Conservation (phyloP, 768 basidiomycete species). For the Suillus occidentalis region DNA sequence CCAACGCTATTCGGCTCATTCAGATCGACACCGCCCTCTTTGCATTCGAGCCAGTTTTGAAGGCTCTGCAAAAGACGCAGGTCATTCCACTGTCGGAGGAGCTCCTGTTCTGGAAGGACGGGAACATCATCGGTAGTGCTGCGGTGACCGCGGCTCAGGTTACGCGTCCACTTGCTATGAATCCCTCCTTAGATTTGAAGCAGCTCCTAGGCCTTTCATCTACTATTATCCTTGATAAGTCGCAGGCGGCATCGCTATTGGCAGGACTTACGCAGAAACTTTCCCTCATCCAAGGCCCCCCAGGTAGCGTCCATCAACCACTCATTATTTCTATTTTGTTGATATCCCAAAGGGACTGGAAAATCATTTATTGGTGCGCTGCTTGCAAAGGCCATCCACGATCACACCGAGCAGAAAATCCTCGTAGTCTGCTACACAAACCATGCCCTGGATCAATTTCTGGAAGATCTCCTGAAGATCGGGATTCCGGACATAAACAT, state of each 20-base stretch:
- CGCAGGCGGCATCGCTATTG: conserved; percentile 47
- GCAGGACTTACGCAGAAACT: conserved; percentile 55
- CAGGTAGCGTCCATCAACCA: conserved; percentile 45
- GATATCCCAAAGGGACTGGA: conserved; percentile 53
- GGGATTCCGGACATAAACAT: conserved; percentile 52
- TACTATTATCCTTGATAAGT: conserved; percentile 48
- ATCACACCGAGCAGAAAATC: conserved; percentile 47
- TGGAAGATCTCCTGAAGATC: conserved; percentile 59
- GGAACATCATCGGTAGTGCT: conserved; percentile 15
- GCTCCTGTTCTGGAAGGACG: conserved; percentile 52
- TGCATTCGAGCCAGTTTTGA: conserved; percentile 63
- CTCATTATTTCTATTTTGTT: background rate
- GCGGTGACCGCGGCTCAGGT: conserved; percentile 13
- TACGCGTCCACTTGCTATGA: conserved; percentile 27
- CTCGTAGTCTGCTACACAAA: conserved; percentile 76
- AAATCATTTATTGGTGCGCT: conserved; percentile 75
- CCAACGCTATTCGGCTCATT: conserved; percentile 42
- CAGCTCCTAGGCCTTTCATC: conserved; percentile 36
- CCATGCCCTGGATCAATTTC: conserved; percentile 71
- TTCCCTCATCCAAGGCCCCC: conserved; percentile 69
- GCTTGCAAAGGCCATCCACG: conserved; percentile 59
- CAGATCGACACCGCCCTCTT: conserved; percentile 64
- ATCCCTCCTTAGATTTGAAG: conserved; percentile 43
- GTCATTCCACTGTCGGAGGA: conserved; percentile 49
- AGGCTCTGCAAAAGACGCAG: conserved; percentile 47